These are phyloP conservation scores for Dorcoceras hygrometricum DNA, from an alignment of 257 asterid species.

Conservation along the genomic window DNA sequence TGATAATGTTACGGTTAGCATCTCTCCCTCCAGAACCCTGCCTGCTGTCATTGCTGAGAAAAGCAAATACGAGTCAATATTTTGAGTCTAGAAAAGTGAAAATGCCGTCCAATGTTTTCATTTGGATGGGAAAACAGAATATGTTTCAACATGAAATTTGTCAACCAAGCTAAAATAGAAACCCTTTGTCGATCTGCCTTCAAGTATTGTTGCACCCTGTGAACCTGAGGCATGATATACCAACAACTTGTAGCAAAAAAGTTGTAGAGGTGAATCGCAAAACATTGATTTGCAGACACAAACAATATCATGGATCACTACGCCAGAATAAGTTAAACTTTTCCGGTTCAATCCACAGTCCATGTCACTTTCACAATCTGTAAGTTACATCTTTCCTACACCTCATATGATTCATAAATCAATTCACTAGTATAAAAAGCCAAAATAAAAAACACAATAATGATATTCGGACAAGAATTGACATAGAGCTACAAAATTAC, in stretches of 20 bases:
- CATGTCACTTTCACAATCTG: not conserved
- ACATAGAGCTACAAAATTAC: conserved; percentile 30
- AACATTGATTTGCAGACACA: not conserved
- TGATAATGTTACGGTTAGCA: conserved; percentile 67
- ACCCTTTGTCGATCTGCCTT: no score
- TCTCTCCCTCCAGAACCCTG: conserved; percentile 74
- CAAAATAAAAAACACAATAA: not conserved
- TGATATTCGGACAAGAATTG: not conserved
- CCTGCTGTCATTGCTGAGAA: conserved; percentile 48
- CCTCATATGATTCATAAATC: not conserved
- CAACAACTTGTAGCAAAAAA: not conserved
- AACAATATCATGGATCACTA: not conserved
- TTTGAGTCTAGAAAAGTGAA: not conserved
- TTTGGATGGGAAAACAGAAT: not conserved
- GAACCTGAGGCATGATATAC: not conserved
- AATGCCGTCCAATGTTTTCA: conserved; percentile 1
- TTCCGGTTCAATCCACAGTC: not conserved
- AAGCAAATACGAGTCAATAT: conserved; percentile 7
- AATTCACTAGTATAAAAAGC: not conserved
- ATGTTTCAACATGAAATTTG: not conserved
- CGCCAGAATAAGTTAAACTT: not conserved
- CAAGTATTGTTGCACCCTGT: no score
- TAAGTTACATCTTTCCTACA: not conserved
- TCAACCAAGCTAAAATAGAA: not conserved
- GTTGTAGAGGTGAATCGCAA: no score